Evolutionary conservation across 2,329 filamentous ascomycete species (phyloP).

Genomic region (Pseudogymnoascus sp.): DNA sequence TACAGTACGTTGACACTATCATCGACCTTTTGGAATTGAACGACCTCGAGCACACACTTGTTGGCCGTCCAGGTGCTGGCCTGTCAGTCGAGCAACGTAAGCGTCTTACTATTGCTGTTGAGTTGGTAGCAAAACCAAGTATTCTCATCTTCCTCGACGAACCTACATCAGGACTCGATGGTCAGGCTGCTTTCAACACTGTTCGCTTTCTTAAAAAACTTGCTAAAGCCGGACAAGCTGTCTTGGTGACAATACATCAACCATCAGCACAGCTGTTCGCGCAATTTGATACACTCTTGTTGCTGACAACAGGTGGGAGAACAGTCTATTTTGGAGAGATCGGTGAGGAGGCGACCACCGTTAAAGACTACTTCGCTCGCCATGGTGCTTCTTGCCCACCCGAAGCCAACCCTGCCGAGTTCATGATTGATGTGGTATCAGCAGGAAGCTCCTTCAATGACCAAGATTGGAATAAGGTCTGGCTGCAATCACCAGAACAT

Average conservation of each 20-base stretch:
- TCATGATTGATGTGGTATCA: conserved; percentile 33
- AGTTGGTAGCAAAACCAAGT: conserved; percentile 47
- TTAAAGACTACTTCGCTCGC: conserved; percentile 55
- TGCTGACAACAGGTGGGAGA: conserved; percentile 55
- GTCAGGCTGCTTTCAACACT: conserved; percentile 55
- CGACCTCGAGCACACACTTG: conserved; percentile 57
- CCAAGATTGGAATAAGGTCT: conserved; percentile 62
- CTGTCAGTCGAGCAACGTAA: conserved; percentile 55
- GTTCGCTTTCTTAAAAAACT: conserved; percentile 53
- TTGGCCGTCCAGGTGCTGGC: conserved; percentile 53
- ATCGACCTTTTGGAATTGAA: conserved; percentile 52
- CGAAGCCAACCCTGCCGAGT: conserved; percentile 43
- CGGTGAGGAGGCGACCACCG: conserved; percentile 46
- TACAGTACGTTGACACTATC: conserved; percentile 77
- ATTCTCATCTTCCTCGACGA: conserved; percentile 55
- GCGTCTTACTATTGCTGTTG: conserved; percentile 52
- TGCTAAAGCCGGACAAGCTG: conserved; percentile 43
- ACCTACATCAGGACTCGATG: conserved; percentile 53
- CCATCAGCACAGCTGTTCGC: conserved; percentile 45
- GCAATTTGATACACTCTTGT: conserved; percentile 51
- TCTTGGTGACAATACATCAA: conserved; percentile 48
- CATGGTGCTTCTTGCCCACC: conserved; percentile 45
- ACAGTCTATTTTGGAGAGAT: conserved; percentile 64
- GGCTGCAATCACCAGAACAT: conserved; percentile 56
- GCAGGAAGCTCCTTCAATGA: conserved; percentile 19